Percentiles rank a stretch among this genome's conserved stretches.
phyloP scores from a whole-genome alignment of 1,139 yeast species.

The Yamadazyma atlantica region DNA sequence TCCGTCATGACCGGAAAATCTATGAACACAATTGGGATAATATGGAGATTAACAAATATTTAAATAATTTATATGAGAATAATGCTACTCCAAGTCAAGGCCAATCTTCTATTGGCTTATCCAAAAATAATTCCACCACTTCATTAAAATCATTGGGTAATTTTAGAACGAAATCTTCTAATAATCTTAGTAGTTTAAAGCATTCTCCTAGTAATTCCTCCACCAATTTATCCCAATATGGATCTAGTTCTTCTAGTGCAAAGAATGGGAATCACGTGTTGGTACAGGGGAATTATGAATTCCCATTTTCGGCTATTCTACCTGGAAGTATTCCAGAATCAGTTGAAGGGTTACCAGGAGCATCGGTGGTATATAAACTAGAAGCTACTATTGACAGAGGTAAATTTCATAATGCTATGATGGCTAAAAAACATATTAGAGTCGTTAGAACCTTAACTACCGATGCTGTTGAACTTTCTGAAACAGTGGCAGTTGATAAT shows the following conservation, averaged over 20 bases:
- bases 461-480: slow-evolving; percentile 84
- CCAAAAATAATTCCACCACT: slow-evolving; percentile 30
- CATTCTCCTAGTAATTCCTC: slow-evolving; percentile 16
- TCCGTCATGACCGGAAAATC: slow-evolving; percentile 60
- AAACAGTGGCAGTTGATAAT: slow-evolving; percentile 91
- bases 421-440: slow-evolving; percentile 72
- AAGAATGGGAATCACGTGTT: slow-evolving; percentile 29
- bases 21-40: slow-evolving; percentile 81
- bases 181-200: slow-evolving; percentile 20
- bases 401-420: slow-evolving; percentile 63
- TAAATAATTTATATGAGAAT: slow-evolving; percentile 32
- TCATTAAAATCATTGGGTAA: slow-evolving; percentile 35
- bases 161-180: slow-evolving; percentile 33
- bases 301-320: slow-evolving; percentile 81
- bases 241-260: neutral
- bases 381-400: slow-evolving; percentile 85
- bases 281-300: slow-evolving; percentile 79
- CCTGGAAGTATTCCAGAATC: slow-evolving; percentile 90
- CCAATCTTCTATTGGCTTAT: slow-evolving; percentile 13
- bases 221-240: slow-evolving; percentile 9
- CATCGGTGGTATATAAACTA: slow-evolving; percentile 71
- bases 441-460: slow-evolving; percentile 87
- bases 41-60: slow-evolving; percentile 45
- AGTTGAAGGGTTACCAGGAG: slow-evolving; percentile 88
- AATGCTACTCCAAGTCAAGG: slow-evolving; percentile 11